These are phyloP conservation scores for Metschnikowia similis DNA, from an alignment of 805 yeast species.

Conservation along the genomic window DNA sequence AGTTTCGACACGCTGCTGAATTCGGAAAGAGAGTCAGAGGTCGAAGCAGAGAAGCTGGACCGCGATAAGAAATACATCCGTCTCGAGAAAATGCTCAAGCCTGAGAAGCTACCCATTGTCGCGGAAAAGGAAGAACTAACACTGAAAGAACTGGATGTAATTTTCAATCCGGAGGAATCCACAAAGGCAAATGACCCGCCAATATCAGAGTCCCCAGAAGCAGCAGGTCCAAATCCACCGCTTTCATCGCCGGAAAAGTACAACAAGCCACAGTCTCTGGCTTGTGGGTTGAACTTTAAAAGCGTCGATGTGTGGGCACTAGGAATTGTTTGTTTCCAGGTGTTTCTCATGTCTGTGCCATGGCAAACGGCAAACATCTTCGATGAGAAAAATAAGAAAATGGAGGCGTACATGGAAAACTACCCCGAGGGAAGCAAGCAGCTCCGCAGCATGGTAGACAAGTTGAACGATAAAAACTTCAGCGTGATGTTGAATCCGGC, in stretches of 20 bases:
- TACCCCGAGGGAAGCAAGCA: slow-evolving; percentile 26
- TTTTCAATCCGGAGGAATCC: no score
- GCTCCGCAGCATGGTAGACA: slow-evolving; percentile 21
- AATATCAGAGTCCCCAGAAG: no score
- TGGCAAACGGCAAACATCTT: slow-evolving; percentile 40
- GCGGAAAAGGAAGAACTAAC: neutral
- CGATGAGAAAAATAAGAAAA: slow-evolving; percentile 19
- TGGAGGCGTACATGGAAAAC: slow-evolving; percentile 20
- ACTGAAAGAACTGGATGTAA: no score
- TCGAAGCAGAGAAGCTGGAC: slow-evolving; percentile 3
- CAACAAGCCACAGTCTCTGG: neutral
- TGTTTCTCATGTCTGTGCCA: slow-evolving; percentile 42
- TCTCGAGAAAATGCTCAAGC: neutral
- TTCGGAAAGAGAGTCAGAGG: neutral
- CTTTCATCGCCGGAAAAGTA: neutral
- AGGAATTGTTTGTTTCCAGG: slow-evolving; percentile 46
- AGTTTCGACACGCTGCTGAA: neutral
- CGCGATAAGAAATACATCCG: slow-evolving; percentile 5
- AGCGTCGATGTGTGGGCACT: slow-evolving; percentile 50
- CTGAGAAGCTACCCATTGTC: neutral
- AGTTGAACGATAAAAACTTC: slow-evolving; percentile 21
- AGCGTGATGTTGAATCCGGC: slow-evolving; percentile 27
- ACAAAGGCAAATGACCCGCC: no score
- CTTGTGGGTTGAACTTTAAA: slow-evolving; percentile 22
- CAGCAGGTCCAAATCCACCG: no score